Conservation (phyloP, 495 filamentous ascomycete genomes). For the Xylaria nigripes region DNA sequence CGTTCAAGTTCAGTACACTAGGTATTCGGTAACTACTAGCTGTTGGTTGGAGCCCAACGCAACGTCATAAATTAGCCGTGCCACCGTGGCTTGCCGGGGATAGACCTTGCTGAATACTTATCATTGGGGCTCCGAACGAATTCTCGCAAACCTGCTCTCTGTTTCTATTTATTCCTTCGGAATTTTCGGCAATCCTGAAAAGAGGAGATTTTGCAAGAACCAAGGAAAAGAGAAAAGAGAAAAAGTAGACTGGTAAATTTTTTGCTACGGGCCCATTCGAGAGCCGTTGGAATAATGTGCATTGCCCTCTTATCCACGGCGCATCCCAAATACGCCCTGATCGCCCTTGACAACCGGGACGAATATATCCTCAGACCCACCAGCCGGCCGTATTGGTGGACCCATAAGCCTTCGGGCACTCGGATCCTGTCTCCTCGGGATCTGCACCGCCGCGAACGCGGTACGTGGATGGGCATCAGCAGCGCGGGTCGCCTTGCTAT, state of each 20-base stretch:
- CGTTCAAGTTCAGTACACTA: too few relatives aligned
- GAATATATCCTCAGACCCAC: slow-evolving; percentile 91
- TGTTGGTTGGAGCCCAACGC: slow-evolving; percentile 1
- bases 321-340: slow-evolving; percentile 82
- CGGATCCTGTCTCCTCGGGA: slow-evolving; percentile 45
- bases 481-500: slow-evolving; percentile 76
- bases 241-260: background rate
- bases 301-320: slow-evolving; percentile 84
- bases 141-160: background rate
- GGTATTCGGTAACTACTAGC: background rate
- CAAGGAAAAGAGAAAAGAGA: background rate
- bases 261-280: background rate
- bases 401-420: slow-evolving; percentile 28
- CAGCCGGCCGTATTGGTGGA: slow-evolving; percentile 77
- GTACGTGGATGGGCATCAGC: slow-evolving; percentile 93
- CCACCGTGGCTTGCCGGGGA: slow-evolving; percentile 2
- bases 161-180: background rate
- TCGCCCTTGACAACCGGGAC: slow-evolving; percentile 90
- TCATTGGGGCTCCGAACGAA: background rate
- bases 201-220: background rate
- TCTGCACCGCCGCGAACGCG: slow-evolving; percentile 47
- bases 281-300: slow-evolving; percentile 57
- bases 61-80: slow-evolving; percentile 6
- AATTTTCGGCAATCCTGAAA: background rate
- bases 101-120: background rate